Evolutionary conservation across 208 protist species (phyloP), one percentile per base, ranked within the genome.

Genomic region (Acanthamoeba quina): DNA sequence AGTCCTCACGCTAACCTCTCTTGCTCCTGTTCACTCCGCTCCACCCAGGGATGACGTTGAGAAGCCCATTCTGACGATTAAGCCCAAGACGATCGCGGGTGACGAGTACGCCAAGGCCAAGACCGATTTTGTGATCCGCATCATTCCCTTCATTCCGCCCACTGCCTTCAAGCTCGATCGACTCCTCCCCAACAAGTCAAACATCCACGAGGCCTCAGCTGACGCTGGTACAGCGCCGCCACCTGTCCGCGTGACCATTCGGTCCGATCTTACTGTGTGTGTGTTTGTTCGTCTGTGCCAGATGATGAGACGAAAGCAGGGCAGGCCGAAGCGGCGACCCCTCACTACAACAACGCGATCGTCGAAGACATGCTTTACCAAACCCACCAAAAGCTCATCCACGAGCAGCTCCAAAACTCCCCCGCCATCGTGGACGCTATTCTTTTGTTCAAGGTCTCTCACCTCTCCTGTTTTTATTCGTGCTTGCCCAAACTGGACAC

Each of bases 281-380:
- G 31, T 34, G 31, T 34, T 34, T 34, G 31, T 34, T 34, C 31
- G 31, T 34, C 31, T 34, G 31, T 34, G 31, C 31, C 31, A 34
- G 31, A 5, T 89, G 52, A 11, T 21, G 58, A 44, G 13, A 41
- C 26, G 49, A 58, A 72, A 2, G 58, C 52, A 47, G 44, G 24
- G 15, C 4, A 62, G 82, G n/a, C 47, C 34, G 62, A 4, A 24
- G 44, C 26, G 54, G 41, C 72, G 26, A 94, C 91, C 3, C 91
- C 91, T 10, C 54, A 74, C 29, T 94, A 94, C 74, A 94, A 94
- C 78, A 83, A 94, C 47, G 56, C 52, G 17, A 88, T 94, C 29
- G 24, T 94, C 15, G 91, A 94, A 49, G 91, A 94, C 91, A 94
- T 94, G 91, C 78, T 83, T 49, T 88, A 52, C 29, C 72, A 94